Percentiles rank a stretch among this genome's conserved stretches.
Evolutionary conservation across 1,284 basidiomycete species (phyloP).

Genomic region (Fistulinella staudtii): DNA sequence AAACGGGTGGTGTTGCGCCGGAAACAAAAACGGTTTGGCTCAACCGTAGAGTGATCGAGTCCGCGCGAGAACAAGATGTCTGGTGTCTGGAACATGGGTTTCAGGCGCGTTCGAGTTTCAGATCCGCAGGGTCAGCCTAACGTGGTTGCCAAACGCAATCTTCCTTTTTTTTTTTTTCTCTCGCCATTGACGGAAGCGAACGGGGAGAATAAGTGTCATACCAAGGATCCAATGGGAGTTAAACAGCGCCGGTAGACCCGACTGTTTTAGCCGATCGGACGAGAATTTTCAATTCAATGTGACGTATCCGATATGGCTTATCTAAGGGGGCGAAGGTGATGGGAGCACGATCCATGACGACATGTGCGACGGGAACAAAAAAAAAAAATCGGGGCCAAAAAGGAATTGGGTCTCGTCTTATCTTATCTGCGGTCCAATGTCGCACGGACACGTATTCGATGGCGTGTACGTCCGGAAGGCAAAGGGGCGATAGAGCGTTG

Average conservation of each 20-base stretch:
- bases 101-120: conserved; percentile 7
- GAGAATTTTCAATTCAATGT: conserved; percentile 13
- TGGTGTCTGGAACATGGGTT: background rate
- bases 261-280: conserved; percentile 12
- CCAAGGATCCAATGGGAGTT: conserved; percentile 6
- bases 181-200: conserved; percentile 9
- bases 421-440: conserved; percentile 28
- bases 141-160: background rate
- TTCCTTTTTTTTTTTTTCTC: conserved; percentile 4
- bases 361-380: conserved; percentile 14
- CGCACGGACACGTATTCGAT: conserved; percentile 22
- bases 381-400: conserved; percentile 6
- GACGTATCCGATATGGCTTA: conserved; percentile 11
- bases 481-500: conserved; percentile 23
- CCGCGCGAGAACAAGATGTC: background rate
- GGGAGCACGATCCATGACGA: conserved; percentile 11
- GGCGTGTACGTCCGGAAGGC: conserved; percentile 9
- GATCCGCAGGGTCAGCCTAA: conserved; percentile 4
- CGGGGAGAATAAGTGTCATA: background rate
- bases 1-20: background rate
- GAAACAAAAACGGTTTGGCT: background rate
- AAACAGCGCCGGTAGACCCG: background rate
- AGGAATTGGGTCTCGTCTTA: conserved; percentile 26
- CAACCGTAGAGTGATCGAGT: background rate
- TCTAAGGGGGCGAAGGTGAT: conserved; percentile 6